Percentiles rank a stretch among this genome's conserved stretches.
These are phyloP conservation scores for Zelopaecilomyces penicillatus DNA, from an alignment of 2,329 filamentous ascomycete species.

Conservation along the genomic window DNA sequence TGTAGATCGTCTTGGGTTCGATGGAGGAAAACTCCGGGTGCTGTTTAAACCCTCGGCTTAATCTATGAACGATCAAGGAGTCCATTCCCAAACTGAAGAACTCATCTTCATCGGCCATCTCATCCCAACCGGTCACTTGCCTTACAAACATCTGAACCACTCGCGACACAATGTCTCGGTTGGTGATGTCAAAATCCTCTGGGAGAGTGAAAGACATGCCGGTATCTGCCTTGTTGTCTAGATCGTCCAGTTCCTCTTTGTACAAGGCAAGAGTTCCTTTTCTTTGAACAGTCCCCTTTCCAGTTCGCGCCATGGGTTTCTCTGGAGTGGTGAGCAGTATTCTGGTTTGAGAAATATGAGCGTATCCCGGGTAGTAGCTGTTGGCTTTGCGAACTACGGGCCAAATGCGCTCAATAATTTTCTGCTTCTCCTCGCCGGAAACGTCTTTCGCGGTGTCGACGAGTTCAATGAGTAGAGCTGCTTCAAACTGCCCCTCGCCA, in stretches of 20 bases:
- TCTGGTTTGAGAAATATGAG: constrained; percentile 1
- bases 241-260: constrained; percentile 2
- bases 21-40: not conserved
- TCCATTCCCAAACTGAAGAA: constrained; percentile 9
- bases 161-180: not conserved
- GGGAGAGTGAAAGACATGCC: not conserved
- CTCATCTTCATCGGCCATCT: not conserved
- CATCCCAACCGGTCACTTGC: not conserved
- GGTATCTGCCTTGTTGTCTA: constrained; percentile 4
- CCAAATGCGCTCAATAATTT: constrained; percentile 4
- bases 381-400: constrained; percentile 4
- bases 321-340: constrained; percentile 1
- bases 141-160: not conserved
- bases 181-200: not conserved
- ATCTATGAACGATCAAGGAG: constrained; percentile 3
- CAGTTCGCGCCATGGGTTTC: constrained; percentile 3
- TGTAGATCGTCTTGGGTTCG: not conserved
- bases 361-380: constrained; percentile 1
- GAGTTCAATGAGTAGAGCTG: not conserved
- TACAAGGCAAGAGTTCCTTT: constrained; percentile 10
- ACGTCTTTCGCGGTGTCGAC: not conserved
- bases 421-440: not conserved
- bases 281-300: constrained; percentile 8
- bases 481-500: constrained; percentile 3
- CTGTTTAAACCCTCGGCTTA: not conserved